phyloP scores from a whole-genome alignment of 441 rosid genomes.

The Arabidopsis lyrata region DNA sequence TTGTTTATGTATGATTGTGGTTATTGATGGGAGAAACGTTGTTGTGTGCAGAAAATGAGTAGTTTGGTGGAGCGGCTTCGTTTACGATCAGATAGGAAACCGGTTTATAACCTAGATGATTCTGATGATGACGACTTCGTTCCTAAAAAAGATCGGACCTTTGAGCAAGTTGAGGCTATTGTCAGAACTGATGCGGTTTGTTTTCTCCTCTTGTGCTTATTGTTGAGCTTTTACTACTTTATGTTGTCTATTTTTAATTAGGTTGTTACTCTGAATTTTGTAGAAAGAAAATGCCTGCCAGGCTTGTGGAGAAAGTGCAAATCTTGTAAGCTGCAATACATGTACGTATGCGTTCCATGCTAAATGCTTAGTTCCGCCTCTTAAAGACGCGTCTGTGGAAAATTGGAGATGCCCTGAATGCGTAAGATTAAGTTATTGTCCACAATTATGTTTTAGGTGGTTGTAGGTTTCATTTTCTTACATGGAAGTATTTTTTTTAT shows the following conservation, averaged over 20 bases:
- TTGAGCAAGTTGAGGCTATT: constrained; percentile 72
- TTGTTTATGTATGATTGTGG: neutral
- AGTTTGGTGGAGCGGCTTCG: constrained; percentile 99
- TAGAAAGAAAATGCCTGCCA: constrained; percentile 94
- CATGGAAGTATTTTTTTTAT: constrained; percentile 35
- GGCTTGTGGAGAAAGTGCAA: constrained; percentile 85
- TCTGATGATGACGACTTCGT: constrained; percentile 93
- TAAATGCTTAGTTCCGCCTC: constrained; percentile 87
- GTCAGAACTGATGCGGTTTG: constrained; percentile 85
- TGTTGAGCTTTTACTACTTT: neutral
- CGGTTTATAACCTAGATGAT: constrained; percentile 85
- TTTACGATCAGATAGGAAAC: constrained; percentile 85
- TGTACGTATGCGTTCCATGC: constrained; percentile 89
- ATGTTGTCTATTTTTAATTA: constrained; percentile 14
- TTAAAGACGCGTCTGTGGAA: constrained; percentile 71
- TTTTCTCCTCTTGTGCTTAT: constrained; percentile 28
- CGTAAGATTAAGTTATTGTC: constrained; percentile 57
- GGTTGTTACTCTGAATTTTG: constrained; percentile 30
- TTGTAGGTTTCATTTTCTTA: neutral
- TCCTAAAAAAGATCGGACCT: constrained; percentile 59
- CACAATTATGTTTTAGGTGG: neutral
- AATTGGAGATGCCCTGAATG: constrained; percentile 99
- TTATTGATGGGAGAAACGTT: neutral
- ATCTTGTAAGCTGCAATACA: constrained; percentile 82
- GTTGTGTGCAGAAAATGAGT: constrained; percentile 66